Base-by-base conservation (phyloP, 2,329 filamentous ascomycete species). In the Trichoderma polysporum region DNA sequence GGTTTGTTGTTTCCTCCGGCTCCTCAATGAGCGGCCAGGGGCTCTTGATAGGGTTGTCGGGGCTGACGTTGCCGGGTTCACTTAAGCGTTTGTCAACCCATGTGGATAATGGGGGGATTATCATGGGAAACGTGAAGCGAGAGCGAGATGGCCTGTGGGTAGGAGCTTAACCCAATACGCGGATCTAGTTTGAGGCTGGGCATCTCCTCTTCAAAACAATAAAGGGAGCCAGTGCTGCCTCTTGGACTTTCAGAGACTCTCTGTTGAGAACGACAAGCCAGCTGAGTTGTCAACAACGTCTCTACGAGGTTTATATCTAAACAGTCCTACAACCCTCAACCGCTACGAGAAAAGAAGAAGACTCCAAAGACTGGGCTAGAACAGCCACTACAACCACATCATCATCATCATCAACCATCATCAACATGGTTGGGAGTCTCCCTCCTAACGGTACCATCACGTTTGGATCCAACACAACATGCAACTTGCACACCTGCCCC, bases 401-500 rank as follows among this genome's bases (percentile, higher is more conserved):
- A 35, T 10, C 41, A 12, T 12, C 22, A 33, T n/a, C 39, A 25
- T 25, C 58, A 27, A n/a, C 19, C 58, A 37, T 45, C 31, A 13
- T 27, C 58, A 27, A 29, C 13, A 61, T 61, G 58, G 15, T 31
- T 39, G 15, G n/a, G 19, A 10, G 19, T 29, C 53, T 57, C 35
- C 63, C 67, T 25, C 25, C 50, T 4, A 9, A 45, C 41, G 73
- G 70, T 49, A 57, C 76, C 17, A 71, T 73, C 54, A 67, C 70
- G 68, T 85, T 85, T 62, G 84, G 84, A 22, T 74, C 80, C 31
- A 68, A 79, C 15, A 74, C 78, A 61, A 83, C 79, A 68, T 86
- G 84, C 74, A 82, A 78, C 17, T 77, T 86, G 33, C 80, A 81
- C 12, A 71, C 77, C 47, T 86, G 84, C 72, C 79, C 80, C 3